These are phyloP conservation scores for Auriculariales sp. DNA, from an alignment of 768 basidiomycete genomes.

Conservation along the genomic window DNA sequence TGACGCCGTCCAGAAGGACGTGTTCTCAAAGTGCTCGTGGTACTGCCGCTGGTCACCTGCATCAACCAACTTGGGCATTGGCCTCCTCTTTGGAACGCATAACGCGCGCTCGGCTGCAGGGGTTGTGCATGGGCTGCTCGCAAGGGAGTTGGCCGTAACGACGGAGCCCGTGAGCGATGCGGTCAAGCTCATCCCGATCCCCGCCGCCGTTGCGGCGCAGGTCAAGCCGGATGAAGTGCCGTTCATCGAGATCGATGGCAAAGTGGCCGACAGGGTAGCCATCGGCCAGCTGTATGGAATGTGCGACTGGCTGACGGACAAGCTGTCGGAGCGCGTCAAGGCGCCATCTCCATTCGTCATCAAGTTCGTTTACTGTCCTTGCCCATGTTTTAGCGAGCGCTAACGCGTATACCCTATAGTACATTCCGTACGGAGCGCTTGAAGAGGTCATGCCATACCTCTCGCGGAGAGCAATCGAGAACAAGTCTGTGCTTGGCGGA, in stretches of 20 bases:
- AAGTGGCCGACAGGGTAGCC: conserved; percentile 48
- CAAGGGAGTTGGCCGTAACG: conserved; percentile 43
- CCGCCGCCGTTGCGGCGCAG: conserved; percentile 11
- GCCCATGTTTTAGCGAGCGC: conserved; percentile 51
- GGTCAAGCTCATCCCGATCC: no score
- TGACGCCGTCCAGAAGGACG: conserved; percentile 36
- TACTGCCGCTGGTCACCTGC: background rate
- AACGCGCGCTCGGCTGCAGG: conserved; percentile 55
- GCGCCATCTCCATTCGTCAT: conserved; percentile 53
- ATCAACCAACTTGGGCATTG: conserved; percentile 24
- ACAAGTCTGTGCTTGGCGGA: conserved; percentile 71
- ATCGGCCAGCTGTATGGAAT: conserved; percentile 84
- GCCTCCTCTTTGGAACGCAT: conserved; percentile 77
- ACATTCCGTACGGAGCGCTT: conserved; percentile 57
- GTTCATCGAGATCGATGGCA: conserved; percentile 29
- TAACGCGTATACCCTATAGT: conserved; percentile 19
- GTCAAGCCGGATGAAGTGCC: conserved; percentile 8
- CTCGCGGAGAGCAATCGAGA: conserved; percentile 78
- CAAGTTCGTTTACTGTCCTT: conserved; percentile 43
- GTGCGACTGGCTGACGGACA: conserved; percentile 68
- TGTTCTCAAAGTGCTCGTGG: no score
- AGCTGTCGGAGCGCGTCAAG: conserved; percentile 41
- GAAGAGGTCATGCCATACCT: conserved; percentile 79
- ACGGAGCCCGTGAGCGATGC: no score
- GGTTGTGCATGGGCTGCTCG: conserved; percentile 46